Percentiles rank a stretch among this genome's conserved stretches.
Conservation (phyloP, 2,329 filamentous ascomycete species). For the Exophiala sp. region DNA sequence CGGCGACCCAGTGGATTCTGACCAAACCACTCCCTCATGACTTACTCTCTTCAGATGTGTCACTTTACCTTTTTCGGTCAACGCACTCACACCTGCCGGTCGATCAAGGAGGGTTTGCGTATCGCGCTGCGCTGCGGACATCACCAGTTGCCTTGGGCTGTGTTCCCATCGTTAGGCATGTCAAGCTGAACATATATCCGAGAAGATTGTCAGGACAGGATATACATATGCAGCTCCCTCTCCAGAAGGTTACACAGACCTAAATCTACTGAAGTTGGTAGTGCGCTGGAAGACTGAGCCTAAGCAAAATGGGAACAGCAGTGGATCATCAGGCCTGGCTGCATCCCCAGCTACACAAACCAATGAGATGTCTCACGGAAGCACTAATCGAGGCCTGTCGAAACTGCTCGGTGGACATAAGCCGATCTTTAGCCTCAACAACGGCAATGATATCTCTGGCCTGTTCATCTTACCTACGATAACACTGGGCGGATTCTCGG, state of each 20-base stretch:
- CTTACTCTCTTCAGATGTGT: slow-evolving; percentile 60
- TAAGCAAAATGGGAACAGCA: slow-evolving; percentile 27
- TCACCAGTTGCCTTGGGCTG: slow-evolving; percentile 94
- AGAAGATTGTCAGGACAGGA: slow-evolving; percentile 71
- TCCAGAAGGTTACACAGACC: slow-evolving; percentile 33
- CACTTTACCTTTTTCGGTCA: slow-evolving; percentile 62
- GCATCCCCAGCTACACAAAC: slow-evolving; percentile 15
- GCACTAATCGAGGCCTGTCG: slow-evolving; percentile 40
- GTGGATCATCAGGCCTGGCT: slow-evolving; percentile 20
- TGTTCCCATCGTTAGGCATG: slow-evolving; percentile 84
- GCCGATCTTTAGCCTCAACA: slow-evolving; percentile 49
- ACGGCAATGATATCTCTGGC: slow-evolving; percentile 70
- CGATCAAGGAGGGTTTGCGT: slow-evolving; percentile 84
- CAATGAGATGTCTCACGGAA: slow-evolving; percentile 18
- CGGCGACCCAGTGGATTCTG: slow-evolving; percentile 39
- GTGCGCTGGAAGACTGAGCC: slow-evolving; percentile 78
- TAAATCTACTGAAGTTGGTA: slow-evolving; percentile 70
- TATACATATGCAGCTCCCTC: slow-evolving; percentile 32
- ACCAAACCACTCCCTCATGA: slow-evolving; percentile 59
- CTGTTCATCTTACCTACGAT: slow-evolving; percentile 70
- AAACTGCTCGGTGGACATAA: slow-evolving; percentile 52
- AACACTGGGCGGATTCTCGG: too few relatives aligned
- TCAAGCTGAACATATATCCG: slow-evolving; percentile 77
- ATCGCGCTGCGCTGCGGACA: slow-evolving; percentile 92
- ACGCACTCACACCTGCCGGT: slow-evolving; percentile 66